Conservation (phyloP, 805 yeast species). For the Maudiozyma bulderi region DNA sequence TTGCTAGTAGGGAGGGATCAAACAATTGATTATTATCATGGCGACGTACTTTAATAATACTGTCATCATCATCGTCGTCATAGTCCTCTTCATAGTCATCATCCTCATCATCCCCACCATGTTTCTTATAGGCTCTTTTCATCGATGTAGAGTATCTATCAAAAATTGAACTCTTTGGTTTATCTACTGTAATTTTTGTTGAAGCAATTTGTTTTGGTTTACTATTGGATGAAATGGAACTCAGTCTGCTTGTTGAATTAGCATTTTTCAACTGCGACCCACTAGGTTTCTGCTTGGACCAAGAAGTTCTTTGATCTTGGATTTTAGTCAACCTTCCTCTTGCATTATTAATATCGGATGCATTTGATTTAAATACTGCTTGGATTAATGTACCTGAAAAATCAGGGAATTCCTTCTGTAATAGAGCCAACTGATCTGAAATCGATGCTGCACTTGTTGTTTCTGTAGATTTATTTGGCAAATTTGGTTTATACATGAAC, state of each 20-base stretch:
- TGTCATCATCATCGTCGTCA: neutral
- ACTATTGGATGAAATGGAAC: neutral
- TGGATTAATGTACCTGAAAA: constrained; percentile 29
- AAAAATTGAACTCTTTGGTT: constrained; percentile 30
- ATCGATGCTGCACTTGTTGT: neutral
- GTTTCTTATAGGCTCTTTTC: constrained; percentile 8
- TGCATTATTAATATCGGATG: constrained; percentile 28
- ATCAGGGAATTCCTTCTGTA: constrained; percentile 25
- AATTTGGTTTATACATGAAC: constrained; percentile 33
- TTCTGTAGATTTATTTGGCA: neutral
- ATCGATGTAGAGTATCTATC: constrained; percentile 29
- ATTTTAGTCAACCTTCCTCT: constrained; percentile 27
- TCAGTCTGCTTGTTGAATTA: constrained; percentile 1
- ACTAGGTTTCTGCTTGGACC: constrained; percentile 10
- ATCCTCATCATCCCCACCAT: neutral
- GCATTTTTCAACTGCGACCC: neutral
- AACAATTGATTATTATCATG: neutral
- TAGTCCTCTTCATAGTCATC: neutral
- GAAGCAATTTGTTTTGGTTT: neutral
- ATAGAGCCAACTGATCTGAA: constrained; percentile 6
- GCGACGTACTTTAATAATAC: neutral
- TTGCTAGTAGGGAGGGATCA: constrained; percentile 2
- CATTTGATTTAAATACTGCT: constrained; percentile 33
- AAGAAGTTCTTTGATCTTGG: constrained; percentile 18
- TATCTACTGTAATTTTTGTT: constrained; percentile 29